These are phyloP conservation scores for Salix koriyanagi DNA, from an alignment of 345 rosid species.

Conservation along the genomic window DNA sequence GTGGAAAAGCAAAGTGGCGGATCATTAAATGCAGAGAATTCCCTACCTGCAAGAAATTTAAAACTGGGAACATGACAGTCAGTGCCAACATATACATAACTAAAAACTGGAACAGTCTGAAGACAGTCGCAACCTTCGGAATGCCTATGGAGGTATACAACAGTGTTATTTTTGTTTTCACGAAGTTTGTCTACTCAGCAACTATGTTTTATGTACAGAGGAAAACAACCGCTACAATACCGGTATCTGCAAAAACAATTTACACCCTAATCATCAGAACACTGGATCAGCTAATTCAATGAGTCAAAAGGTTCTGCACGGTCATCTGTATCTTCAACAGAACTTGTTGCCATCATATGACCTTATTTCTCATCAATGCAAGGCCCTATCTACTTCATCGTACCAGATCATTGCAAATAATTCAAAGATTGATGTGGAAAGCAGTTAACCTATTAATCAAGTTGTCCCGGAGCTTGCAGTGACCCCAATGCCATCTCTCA, in stretches of 20 bases:
- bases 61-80: neutral
- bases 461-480: constrained; percentile 32
- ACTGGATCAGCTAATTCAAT: constrained; percentile 8
- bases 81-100: neutral
- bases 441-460: neutral
- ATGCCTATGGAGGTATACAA: neutral
- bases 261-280: constrained; percentile 13
- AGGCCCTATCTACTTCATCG: neutral
- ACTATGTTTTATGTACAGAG: constrained; percentile 21
- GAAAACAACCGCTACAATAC: constrained; percentile 1
- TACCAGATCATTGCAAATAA: neutral
- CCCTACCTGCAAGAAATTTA: neutral
- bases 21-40: neutral
- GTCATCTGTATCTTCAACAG: neutral
- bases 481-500: constrained; percentile 48
- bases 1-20: neutral
- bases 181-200: neutral
- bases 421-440: neutral
- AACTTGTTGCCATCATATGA: neutral
- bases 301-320: neutral
- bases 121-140: neutral
- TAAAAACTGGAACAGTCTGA: neutral
- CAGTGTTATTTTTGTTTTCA: neutral
- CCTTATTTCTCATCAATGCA: neutral
- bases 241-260: constrained; percentile 9